Evolutionary conservation across 768 basidiomycete species (phyloP), one percentile per base, ranked within the genome.

Genomic region (Pleurotus ostreatus): DNA sequence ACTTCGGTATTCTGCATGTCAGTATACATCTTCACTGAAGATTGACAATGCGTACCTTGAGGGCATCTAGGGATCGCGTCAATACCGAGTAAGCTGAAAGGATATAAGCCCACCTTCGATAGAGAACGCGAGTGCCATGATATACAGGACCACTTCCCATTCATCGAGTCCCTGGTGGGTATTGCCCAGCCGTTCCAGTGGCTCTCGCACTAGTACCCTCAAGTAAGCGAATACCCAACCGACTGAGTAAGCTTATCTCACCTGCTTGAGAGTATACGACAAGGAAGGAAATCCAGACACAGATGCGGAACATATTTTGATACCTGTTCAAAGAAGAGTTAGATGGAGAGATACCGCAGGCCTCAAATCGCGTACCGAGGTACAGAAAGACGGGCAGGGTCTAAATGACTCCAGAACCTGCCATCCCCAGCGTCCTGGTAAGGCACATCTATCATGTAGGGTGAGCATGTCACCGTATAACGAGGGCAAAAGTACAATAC

Each of bases 191-290:
- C 81, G 81, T 62, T 94, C 85, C 22, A 92, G 68, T 2, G 92
- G 94, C 62, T 92, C 86, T 46, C 79, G 83, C 13, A 94, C 92
- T 89, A 56, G 13, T 59, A 26, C 16, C 40, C 5, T 38, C 5
- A 38, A 26, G 38, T 37, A 9, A 44, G 48, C 16, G 4, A 46
- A 26, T 13, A 13, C 5, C 0, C 7, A 12, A 63, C 78, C 11
- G 30, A 11, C 9, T 11, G 11, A 11, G 30, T 34, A 8, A 25
- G 30, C 11, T 34, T 34, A 34, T 34, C 9, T 56, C 43, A 89
- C 90, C 91, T 47, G 92, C 90, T 74, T 88, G 88, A 2, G 91
- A 93, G 66, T 94, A 95, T 2, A 84, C 81, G 16, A 80, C 74
- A 34, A 96, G 78, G 70, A 93, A 89, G 62, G 88, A 76, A 20